Evolutionary conservation across 495 filamentous ascomycete species (phyloP), one percentile per base, ranked within the genome.

Genomic region (Talaromyces nanjingensis): DNA sequence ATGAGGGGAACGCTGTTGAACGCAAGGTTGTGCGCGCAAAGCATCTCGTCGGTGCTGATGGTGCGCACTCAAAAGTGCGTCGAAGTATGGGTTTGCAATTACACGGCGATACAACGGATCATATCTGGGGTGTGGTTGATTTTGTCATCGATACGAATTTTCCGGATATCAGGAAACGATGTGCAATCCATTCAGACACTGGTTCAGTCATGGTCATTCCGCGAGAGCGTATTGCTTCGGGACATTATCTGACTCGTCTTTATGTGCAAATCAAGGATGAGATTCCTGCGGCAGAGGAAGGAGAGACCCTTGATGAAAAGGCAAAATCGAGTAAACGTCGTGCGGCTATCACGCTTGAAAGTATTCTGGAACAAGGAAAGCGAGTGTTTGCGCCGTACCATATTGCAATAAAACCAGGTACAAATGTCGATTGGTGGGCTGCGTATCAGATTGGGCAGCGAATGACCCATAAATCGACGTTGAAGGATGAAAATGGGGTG

Each of bases 141-240:
- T 73, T 89, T 34, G 76, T 89, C 1, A 83, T 86, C 0, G 85
- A 87, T 56, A 87, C 87, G 2, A 79, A 90, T 68, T 90, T 90
- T 63, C 87, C 88, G 7, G 89, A 91, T 69, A 87, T 92, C 59
- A 77, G 89, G 56, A 81, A 80, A 66, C 77, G 84, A 39, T 88
- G 86, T 64, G 84, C 86, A 14, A 86, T 91, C 61, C 88, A 91
- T 69, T 86, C 85, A 8, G 83, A 83, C 8, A 80, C 81, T 0
- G 88, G 88, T 2, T 87, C 82, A 14, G 76, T 91, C 25, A 87
- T 92, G 82, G 75, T 89, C 6, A 88, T 92, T 60, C 89, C 89
- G 0, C 82, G 89, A 12, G 88, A 91, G 67, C 70, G 74, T 7
- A 78, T 79, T 55, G 74, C 71, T 4, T 76, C 75, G 1, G 79